Conservation (phyloP, 371 early-diverging fungal genomes). For the Chytridium lagenaria region DNA sequence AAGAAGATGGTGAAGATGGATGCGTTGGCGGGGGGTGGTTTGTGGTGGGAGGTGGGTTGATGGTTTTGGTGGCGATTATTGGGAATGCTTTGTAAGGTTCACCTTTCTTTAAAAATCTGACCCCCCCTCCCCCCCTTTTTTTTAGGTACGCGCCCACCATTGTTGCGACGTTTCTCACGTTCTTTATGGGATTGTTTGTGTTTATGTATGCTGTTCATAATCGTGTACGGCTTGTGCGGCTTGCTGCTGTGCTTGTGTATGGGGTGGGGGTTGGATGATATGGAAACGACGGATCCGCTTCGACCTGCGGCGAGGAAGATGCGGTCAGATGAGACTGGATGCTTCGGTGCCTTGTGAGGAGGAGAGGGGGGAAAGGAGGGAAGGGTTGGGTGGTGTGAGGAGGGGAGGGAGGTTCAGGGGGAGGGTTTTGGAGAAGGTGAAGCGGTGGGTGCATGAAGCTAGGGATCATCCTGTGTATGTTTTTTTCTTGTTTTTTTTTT, state of each 20-base stretch:
- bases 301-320: too few relatives aligned
- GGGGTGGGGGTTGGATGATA: slow-evolving; percentile 5
- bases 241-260: slow-evolving; percentile 36
- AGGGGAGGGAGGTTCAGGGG: not conserved
- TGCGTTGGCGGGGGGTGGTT: slow-evolving; percentile 17
- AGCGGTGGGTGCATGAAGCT: slow-evolving; percentile 46
- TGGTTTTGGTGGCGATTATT: slow-evolving; percentile 49
- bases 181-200: slow-evolving; percentile 52
- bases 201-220: slow-evolving; percentile 52
- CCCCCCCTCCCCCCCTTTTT: not conserved
- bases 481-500: not conserved
- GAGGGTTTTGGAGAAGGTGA: slow-evolving; percentile 17
- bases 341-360: too few relatives aligned
- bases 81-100: slow-evolving; percentile 54
- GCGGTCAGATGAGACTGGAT: too few relatives aligned
- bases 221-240: slow-evolving; percentile 55
- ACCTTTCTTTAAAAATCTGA: not conserved
- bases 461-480: slow-evolving; percentile 53
- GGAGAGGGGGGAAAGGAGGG: not conserved
- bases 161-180: slow-evolving; percentile 57
- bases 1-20: not conserved
- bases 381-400: not conserved
- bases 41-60: slow-evolving; percentile 28
- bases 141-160: slow-evolving; percentile 50
- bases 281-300: too few relatives aligned